phyloP scores from a whole-genome alignment of 331 rosid species.

The Quercus lobata region DNA sequence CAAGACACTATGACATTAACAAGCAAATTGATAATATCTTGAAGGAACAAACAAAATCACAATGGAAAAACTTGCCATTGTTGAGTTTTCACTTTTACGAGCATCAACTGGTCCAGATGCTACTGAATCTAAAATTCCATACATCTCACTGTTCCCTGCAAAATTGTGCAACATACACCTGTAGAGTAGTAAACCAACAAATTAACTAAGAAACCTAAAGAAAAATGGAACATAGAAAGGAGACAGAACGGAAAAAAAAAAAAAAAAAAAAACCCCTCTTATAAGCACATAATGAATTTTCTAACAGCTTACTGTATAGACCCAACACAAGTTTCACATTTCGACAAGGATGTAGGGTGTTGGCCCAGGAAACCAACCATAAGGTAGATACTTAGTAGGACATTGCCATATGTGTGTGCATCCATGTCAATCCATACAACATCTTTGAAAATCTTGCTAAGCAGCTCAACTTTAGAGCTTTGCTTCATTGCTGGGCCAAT shows the following conservation, averaged over 20 bases:
- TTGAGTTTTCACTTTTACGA: constrained; percentile 62
- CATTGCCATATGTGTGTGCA: neutral
- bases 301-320: neutral
- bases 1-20: neutral
- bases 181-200: constrained; percentile 22
- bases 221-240: constrained; percentile 3
- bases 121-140: constrained; percentile 63
- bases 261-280: too few species aligned
- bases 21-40: neutral
- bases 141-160: constrained; percentile 84
- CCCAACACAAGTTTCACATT: neutral
- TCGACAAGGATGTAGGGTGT: too few species aligned
- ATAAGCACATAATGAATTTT: too few species aligned
- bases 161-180: constrained; percentile 94
- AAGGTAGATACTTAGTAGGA: neutral
- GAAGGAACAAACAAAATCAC: constrained; percentile 4
- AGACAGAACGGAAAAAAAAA: neutral
- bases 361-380: too few species aligned
- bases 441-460: neutral
- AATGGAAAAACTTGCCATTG: constrained; percentile 55
- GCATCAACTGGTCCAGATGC: constrained; percentile 83
- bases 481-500: neutral
- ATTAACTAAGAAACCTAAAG: constrained; percentile 2
- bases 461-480: neutral
- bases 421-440: neutral